These are phyloP conservation scores for Oleoguttula mirabilis DNA, from an alignment of 495 filamentous ascomycete genomes.

Conservation along the genomic window DNA sequence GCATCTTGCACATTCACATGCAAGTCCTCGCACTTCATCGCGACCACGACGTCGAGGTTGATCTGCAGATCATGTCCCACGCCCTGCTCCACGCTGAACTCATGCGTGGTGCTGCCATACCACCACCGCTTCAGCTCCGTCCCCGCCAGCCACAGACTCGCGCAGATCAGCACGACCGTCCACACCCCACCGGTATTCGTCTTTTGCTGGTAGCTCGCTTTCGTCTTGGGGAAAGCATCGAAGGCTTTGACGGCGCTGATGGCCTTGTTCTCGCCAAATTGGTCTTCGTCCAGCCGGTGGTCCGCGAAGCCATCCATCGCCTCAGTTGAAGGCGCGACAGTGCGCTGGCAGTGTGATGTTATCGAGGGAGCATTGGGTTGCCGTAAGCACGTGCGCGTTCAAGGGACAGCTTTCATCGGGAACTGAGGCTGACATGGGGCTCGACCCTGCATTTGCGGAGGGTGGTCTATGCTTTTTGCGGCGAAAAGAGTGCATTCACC, in stretches of 20 bases:
- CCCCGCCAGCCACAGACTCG: constrained; percentile 60
- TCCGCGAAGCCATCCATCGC: constrained; percentile 60
- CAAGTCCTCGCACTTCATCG: constrained; percentile 77
- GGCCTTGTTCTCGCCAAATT: constrained; percentile 57
- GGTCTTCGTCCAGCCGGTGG: constrained; percentile 59
- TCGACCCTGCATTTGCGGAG: too few relatives aligned
- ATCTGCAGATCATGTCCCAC: constrained; percentile 79
- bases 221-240: constrained; percentile 97
- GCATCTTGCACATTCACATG: constrained; percentile 98
- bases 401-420: background rate
- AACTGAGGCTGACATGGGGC: too few relatives aligned
- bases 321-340: background rate
- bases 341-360: background rate
- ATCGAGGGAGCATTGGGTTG: constrained; percentile 3
- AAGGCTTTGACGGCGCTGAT: constrained; percentile 65
- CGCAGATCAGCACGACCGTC: constrained; percentile 67
- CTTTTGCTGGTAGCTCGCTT: constrained; percentile 75
- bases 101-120: constrained; percentile 67
- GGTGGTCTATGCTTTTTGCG: too few relatives aligned
- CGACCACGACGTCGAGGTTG: constrained; percentile 88
- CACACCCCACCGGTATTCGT: constrained; percentile 80
- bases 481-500: too few relatives aligned
- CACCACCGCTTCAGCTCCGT: constrained; percentile 74
- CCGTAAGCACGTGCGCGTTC: background rate
- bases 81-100: constrained; percentile 89